Base-by-base conservation (phyloP, 1,284 basidiomycete species). In the Ustilago trichophora region DNA sequence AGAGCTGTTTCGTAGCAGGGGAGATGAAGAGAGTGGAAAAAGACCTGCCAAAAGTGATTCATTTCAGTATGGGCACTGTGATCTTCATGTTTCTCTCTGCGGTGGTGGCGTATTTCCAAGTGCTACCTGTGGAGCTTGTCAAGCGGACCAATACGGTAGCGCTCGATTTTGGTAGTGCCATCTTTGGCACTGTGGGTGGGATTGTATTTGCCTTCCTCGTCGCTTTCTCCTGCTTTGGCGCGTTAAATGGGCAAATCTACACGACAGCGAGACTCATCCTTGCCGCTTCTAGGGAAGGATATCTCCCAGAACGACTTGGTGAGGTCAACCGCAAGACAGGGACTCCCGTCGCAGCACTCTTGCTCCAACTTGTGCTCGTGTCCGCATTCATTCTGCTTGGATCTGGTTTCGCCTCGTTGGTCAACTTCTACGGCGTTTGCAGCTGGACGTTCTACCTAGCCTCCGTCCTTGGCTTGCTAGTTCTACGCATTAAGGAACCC, bases 31-130 rank as follows among this genome's bases (percentile, higher is more conserved):
- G 90, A 57, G 89, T 91, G 1, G 88, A 89, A 89, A 90, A 88
- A 72, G 93, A 93, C 76, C 89, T 98, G 40, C 94, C 94, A 0
- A 85, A 89, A 51, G 90, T 91, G 0, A 93, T 98, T 40, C 93
- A 97, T 80, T 84, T 86, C 4, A 95, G 92, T 70, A 92, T 97
- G 89, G 83, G 85, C 0, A 85, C 89, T 27, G 91, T 93, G 32
- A 87, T 86, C 52, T 87, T 90, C 10, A 84, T 94, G 34, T 97
- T 95, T 79, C 78, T 94, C 4, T 83, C 89, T 3, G 89, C 91
- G 8, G 97, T 97, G 80, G 72, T 94, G 9, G 88, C 93, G 0
- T 98, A 98, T 83, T 95, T 98, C 72, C 87, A 92, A 16, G 92
- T 96, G 90, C 86, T 70, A 85, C 90, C 93, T 67, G 89, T 90